These are phyloP conservation scores for Pontederia crassipes DNA, from an alignment of 176 grass and related monocot genomes.

Conservation along the genomic window DNA sequence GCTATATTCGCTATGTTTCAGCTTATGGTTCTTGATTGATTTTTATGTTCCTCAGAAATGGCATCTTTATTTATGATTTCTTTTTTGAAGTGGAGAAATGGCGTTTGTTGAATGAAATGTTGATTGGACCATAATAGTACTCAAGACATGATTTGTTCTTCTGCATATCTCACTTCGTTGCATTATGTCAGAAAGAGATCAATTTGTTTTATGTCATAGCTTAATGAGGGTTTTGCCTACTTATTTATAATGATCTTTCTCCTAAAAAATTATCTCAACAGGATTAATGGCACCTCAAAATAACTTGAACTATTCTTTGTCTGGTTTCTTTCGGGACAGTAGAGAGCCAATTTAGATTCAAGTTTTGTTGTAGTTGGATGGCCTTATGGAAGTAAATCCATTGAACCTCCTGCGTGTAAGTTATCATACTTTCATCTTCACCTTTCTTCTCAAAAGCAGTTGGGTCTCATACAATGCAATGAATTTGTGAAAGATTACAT, in stretches of 20 bases:
- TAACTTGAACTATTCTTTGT: constrained; percentile 45
- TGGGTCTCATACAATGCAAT: constrained; percentile 9
- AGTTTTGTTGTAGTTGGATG: constrained; percentile 34
- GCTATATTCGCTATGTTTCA: too few species aligned
- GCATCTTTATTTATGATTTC: too few species aligned
- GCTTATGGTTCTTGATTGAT: too few species aligned
- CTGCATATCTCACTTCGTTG: too few species aligned
- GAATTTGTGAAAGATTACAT: constrained; percentile 24
- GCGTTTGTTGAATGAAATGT: too few species aligned
- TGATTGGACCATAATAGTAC: too few species aligned
- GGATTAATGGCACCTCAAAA: constrained; percentile 38
- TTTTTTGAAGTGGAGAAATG: too few species aligned
- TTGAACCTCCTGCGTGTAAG: constrained; percentile 82
- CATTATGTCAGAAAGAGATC: neutral
- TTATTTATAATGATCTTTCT: neutral
- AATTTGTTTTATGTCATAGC: neutral
- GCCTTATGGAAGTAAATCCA: constrained; percentile 63
- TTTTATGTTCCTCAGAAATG: too few species aligned
- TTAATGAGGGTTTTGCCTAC: neutral
- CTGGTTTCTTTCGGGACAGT: constrained; percentile 30
- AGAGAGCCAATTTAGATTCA: constrained; percentile 44
- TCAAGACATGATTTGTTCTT: too few species aligned
- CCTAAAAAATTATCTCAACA: constrained; percentile 25
- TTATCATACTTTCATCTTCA: constrained; percentile 7
- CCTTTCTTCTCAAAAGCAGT: neutral